Evolutionary conservation across 352 stramenopile genomes (phyloP), one percentile per base, ranked within the genome.

Genomic region (Globisporangium heterothallicum): DNA sequence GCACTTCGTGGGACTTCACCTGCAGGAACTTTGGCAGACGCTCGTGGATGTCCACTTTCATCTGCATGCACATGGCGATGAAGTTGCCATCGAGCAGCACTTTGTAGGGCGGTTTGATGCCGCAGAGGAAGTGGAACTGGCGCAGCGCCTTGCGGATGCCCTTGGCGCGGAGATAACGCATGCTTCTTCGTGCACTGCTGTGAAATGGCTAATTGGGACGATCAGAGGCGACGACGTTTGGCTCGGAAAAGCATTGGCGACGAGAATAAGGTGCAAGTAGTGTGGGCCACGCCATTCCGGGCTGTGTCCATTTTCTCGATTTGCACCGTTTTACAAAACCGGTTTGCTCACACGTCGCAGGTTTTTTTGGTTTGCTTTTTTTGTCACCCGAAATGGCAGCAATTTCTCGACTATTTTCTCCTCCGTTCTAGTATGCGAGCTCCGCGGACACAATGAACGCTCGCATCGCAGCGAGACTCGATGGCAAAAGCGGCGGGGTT

Each of bases 51-150:
- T 91, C 77, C 25, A 94, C 77, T 53, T 94, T 90, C 81, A 92
- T 92, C 65, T 94, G 78, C 42, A 86, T 53, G 60, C 81, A 92
- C 79, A 94, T 90, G 47, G 78, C 84, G 34, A 94, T 72, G 55
- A 94, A 94, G 74, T 94, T 94, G 50, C 79, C 79, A 58, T 94
- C 84, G 44, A 94, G 64, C 26, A 94, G 70, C 19, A 91, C 65
- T 49, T 87, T 85, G 64, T 92, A 94, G 7, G 84, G 84, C 40
- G 81, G 57, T 56, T 92, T 94, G 66, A 94, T 86, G 35, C 84
- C 84, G 58, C 81, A 94, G 50, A 92, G 63, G 56, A 94, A 92
- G 66, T 92, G 81, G 71, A 92, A 94, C 62, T 92, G 81, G 50
- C 80, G 78, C 51, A 94, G 68, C 61, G 80, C 78, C 68, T 94